Evolutionary conservation across 2,329 filamentous ascomycete species (phyloP).

Genomic region (Phoma sp.): DNA sequence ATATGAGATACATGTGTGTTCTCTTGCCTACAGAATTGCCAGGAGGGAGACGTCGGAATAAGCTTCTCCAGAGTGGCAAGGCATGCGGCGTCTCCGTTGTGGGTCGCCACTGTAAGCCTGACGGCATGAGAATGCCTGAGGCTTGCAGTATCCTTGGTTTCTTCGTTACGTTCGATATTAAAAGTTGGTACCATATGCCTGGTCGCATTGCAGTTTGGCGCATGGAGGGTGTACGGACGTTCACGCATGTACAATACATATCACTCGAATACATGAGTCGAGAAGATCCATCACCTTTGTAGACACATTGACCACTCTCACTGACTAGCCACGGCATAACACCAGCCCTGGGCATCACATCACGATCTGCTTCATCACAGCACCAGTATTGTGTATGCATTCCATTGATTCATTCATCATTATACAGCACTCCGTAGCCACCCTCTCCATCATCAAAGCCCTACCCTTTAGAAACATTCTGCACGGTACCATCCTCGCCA

Average conservation of each 20-base stretch:
- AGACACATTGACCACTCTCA: no score
- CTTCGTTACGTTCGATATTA: not conserved
- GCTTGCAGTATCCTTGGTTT: not conserved
- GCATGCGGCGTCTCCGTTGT: slow-evolving; percentile 19
- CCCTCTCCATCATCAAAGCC: not conserved
- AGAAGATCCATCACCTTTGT: not conserved
- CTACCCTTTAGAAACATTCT: slow-evolving; percentile 56
- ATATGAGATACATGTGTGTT: not conserved
- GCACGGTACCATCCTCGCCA: slow-evolving; percentile 56
- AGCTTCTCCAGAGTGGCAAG: slow-evolving; percentile 24
- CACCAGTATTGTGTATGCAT: not conserved
- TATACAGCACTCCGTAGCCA: not conserved
- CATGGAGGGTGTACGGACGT: not conserved
- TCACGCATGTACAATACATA: not conserved
- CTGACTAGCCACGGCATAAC: no score
- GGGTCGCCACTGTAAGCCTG: slow-evolving; percentile 3
- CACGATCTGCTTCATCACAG: not conserved
- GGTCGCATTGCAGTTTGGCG: not conserved
- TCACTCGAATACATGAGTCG: not conserved
- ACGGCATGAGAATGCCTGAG: not conserved
- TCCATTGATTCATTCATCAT: not conserved
- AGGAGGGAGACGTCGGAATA: slow-evolving; percentile 20
- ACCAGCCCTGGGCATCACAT: no score
- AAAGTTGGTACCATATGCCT: not conserved
- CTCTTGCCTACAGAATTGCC: not conserved